A percentile compares a stretch with the other conserved stretches of the same genome.
phyloP scores from a whole-genome alignment of 768 basidiomycete species.

The Sporobolomyces pararoseus region DNA sequence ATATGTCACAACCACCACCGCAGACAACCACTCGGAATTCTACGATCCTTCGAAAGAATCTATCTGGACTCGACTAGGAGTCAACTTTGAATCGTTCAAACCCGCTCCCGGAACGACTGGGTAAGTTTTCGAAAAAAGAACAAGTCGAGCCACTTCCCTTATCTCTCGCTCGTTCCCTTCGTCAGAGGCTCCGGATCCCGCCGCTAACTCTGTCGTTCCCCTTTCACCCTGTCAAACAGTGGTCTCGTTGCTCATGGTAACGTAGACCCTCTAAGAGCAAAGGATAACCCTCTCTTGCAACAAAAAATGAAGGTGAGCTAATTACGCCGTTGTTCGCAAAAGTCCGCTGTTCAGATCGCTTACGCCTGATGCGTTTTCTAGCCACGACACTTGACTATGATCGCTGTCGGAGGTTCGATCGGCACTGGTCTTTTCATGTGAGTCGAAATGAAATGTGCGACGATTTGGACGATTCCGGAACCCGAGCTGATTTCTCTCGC shows the following conservation, averaged over 20 bases:
- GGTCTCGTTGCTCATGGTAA: constrained; percentile 21
- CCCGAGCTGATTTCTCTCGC: neutral
- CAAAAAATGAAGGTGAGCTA: constrained; percentile 48
- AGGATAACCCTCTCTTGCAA: constrained; percentile 47
- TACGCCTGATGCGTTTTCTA: neutral
- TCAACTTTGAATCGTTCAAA: constrained; percentile 51
- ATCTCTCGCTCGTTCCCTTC: too few species aligned
- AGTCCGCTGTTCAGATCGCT: too few species aligned
- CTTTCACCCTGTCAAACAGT: neutral
- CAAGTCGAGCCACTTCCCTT: neutral
- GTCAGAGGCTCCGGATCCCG: too few species aligned
- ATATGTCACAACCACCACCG: constrained; percentile 15
- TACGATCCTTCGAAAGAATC: constrained; percentile 50
- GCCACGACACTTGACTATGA: constrained; percentile 47
- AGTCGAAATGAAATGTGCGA: neutral
- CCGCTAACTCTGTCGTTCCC: neutral
- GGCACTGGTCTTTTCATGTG: constrained; percentile 40
- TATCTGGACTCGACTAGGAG: constrained; percentile 47
- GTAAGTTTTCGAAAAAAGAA: neutral
- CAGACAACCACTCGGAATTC: neutral
- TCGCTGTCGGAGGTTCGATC: constrained; percentile 49
- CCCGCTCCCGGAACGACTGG: constrained; percentile 50
- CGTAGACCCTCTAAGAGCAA: constrained; percentile 40
- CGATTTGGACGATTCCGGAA: neutral
- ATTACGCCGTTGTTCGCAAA: neutral